A percentile compares a stretch with the other conserved stretches of the same genome.
These are phyloP conservation scores for Platanus orientalis DNA, from an alignment of 164 flowering plant species.

Conservation along the genomic window DNA sequence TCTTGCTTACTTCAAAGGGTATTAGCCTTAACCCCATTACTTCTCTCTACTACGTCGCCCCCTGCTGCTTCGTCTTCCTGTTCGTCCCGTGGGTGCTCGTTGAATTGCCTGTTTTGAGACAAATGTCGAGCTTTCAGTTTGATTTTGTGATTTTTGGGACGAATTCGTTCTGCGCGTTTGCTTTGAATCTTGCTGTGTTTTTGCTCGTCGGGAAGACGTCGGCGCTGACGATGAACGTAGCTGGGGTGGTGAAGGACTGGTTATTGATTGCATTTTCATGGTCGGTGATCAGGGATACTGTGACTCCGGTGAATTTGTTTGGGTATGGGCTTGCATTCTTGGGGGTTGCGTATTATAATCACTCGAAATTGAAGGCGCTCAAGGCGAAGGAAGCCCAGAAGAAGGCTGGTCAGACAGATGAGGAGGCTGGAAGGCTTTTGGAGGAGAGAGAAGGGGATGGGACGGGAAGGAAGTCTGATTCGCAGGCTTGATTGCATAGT, in stretches of 20 bases:
- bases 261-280: slow-evolving; percentile 27
- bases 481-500: slow-evolving; percentile 10
- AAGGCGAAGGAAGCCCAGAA: slow-evolving; percentile 30
- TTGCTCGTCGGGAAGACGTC: slow-evolving; percentile 22
- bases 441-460: slow-evolving; percentile 20
- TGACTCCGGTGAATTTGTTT: slow-evolving; percentile 22
- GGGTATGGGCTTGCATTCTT: slow-evolving; percentile 29
- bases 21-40: slow-evolving; percentile 28
- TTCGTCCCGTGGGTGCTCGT: too few relatives aligned
- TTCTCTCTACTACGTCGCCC: slow-evolving; percentile 26
- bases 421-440: slow-evolving; percentile 20
- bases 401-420: slow-evolving; percentile 17
- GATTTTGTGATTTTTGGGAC: too few relatives aligned
- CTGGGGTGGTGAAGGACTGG: slow-evolving; percentile 31
- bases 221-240: slow-evolving; percentile 28
- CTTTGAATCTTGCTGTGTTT: too few relatives aligned
- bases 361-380: slow-evolving; percentile 21
- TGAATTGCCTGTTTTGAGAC: too few relatives aligned
- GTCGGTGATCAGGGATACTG: slow-evolving; percentile 25
- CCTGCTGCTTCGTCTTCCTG: slow-evolving; percentile 15
- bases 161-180: too few relatives aligned
- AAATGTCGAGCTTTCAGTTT: too few relatives aligned
- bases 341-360: slow-evolving; percentile 28
- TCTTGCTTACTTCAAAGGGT: slow-evolving; percentile 24
- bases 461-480: slow-evolving; percentile 13